Conservation (phyloP, 106 monocot genomes). For the Dioscorea alata region DNA sequence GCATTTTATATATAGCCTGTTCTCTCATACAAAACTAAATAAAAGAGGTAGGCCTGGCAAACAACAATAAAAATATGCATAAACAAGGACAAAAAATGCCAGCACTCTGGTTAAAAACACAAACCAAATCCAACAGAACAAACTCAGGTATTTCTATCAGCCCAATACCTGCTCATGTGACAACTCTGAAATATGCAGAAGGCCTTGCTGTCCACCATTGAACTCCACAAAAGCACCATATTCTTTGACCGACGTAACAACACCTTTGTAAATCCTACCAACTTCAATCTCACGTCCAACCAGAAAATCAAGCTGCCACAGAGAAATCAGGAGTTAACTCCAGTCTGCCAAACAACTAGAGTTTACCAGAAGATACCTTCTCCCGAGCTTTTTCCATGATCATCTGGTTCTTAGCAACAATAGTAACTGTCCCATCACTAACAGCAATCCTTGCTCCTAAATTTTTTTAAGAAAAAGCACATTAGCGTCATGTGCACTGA, state of each 20-base stretch:
- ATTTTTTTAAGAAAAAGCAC: background rate
- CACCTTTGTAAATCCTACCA: conserved; percentile 82
- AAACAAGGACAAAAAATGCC: background rate
- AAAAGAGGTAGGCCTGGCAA: background rate
- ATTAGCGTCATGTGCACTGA: background rate
- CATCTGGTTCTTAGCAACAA: conserved; percentile 76
- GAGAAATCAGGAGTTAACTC: background rate
- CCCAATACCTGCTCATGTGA: conserved; percentile 63
- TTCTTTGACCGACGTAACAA: conserved; percentile 78
- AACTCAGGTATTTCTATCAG: background rate
- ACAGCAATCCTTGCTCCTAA: conserved; percentile 79
- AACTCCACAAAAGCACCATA: conserved; percentile 97
- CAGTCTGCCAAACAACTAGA: background rate
- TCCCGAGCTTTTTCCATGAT: conserved; percentile 79
- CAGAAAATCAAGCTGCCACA: conserved; percentile 71
- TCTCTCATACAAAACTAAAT: background rate
- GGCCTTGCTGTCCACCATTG: conserved; percentile 85
- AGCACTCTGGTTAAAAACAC: background rate
- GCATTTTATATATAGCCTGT: background rate
- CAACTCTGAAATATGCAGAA: conserved; percentile 91
- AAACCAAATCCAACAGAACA: background rate
- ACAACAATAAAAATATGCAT: background rate
- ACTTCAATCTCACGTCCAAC: conserved; percentile 83
- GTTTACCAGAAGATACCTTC: conserved; percentile 35
- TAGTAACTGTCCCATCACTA: conserved; percentile 71